These are phyloP conservation scores for Zhuliangozyma parablackwelliae DNA, from an alignment of 1,139 yeast species.

Conservation along the genomic window DNA sequence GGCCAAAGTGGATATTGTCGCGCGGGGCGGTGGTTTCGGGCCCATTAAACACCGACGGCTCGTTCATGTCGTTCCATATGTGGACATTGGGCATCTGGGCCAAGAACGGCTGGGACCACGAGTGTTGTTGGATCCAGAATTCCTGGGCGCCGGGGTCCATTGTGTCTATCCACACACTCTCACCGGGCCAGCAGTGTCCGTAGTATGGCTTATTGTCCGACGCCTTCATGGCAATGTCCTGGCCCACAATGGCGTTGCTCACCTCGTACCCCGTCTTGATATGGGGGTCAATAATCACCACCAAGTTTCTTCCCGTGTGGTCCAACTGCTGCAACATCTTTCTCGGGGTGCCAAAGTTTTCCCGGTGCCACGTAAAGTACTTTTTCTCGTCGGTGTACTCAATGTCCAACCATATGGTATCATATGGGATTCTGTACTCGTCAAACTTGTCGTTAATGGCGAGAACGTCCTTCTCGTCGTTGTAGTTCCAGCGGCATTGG, in stretches of 20 bases:
- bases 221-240: conserved; percentile 39
- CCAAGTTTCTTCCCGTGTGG: conserved; percentile 73
- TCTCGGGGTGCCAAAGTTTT: conserved; percentile 70
- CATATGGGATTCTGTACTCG: conserved; percentile 73
- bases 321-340: conserved; percentile 62
- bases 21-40: conserved; percentile 90
- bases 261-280: conserved; percentile 66
- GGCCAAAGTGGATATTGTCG: conserved; percentile 71
- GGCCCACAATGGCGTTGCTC: conserved; percentile 46
- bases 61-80: conserved; percentile 98
- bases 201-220: conserved; percentile 42
- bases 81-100: conserved; percentile 57
- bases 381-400: conserved; percentile 85
- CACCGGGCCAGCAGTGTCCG: conserved; percentile 99
- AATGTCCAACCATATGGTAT: conserved; percentile 91
- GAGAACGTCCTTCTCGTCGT: conserved; percentile 78
- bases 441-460: conserved; percentile 70
- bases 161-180: conserved; percentile 88
- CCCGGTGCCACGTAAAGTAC: conserved; percentile 86
- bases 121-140: conserved; percentile 52
- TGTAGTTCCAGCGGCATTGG: conserved; percentile 97
- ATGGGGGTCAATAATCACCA: conserved; percentile 89
- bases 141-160: conserved; percentile 57
- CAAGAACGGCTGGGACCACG: conserved; percentile 34
- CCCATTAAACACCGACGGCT: conserved; percentile 91